Percentiles rank a stretch among this genome's conserved stretches.
Evolutionary conservation across 495 filamentous ascomycete species (phyloP).

Genomic region (Aspergillus sclerotioniger): DNA sequence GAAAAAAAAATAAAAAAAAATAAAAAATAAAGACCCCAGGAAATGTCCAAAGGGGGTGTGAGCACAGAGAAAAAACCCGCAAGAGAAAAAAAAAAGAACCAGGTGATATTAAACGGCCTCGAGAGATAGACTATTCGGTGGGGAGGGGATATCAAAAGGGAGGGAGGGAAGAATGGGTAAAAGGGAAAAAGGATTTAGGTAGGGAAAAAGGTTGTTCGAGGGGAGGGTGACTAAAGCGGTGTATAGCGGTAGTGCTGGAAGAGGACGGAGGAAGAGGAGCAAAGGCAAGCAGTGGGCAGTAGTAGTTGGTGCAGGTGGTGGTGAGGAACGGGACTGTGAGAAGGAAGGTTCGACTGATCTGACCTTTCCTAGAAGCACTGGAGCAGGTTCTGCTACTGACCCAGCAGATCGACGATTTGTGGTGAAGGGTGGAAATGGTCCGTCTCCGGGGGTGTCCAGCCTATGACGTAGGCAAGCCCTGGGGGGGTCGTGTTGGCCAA

Average conservation of each 20-base stretch:
- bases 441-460: conserved; percentile 30
- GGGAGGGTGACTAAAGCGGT: conserved; percentile 24
- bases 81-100: conserved; percentile 1
- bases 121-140: conserved; percentile 3
- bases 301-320: too few relatives aligned
- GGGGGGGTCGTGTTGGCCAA: conserved; percentile 16
- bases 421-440: conserved; percentile 26
- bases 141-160: conserved; percentile 2
- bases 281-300: conserved; percentile 2
- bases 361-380: conserved; percentile 24
- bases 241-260: conserved; percentile 14
- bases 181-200: conserved; percentile 7
- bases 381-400: conserved; percentile 18
- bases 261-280: neutral
- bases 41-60: neutral
- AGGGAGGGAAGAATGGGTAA: conserved; percentile 2
- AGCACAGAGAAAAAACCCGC: neutral
- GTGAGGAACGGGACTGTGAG: conserved; percentile 21
- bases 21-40: neutral
- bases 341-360: conserved; percentile 27
- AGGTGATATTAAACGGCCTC: neutral
- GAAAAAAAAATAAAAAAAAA: neutral
- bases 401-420: conserved; percentile 33
- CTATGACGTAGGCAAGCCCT: conserved; percentile 40
- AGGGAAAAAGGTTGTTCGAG: conserved; percentile 11